phyloP scores from a whole-genome alignment of 805 yeast species.

The Lachancea sp. region DNA sequence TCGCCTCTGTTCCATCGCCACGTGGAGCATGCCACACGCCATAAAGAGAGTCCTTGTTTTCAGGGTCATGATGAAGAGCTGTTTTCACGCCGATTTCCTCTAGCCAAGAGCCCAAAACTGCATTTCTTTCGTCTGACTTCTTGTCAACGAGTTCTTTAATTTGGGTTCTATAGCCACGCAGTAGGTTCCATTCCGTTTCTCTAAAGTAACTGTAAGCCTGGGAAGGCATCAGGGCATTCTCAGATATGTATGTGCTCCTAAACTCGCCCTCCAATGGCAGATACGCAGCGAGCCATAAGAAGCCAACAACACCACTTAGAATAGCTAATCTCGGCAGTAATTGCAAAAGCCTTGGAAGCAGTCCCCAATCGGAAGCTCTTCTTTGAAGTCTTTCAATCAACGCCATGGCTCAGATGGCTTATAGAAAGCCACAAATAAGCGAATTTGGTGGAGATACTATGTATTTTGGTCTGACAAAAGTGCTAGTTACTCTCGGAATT shows the following conservation, averaged over 20 bases:
- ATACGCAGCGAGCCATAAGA: slow-evolving; percentile 48
- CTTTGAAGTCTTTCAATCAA: slow-evolving; percentile 41
- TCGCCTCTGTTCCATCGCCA: slow-evolving; percentile 94
- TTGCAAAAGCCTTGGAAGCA: slow-evolving; percentile 41
- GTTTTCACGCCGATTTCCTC: slow-evolving; percentile 68
- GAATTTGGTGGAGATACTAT: neutral
- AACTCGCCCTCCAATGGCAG: slow-evolving; percentile 79
- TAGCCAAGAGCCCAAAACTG: slow-evolving; percentile 51
- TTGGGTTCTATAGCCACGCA: slow-evolving; percentile 68
- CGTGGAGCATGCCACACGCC: slow-evolving; percentile 87
- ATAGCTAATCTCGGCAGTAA: slow-evolving; percentile 40
- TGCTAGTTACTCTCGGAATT: neutral
- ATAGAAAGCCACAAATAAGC: too few relatives aligned
- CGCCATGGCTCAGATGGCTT: slow-evolving; percentile 32
- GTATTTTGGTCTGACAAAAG: neutral
- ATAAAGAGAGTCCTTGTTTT: slow-evolving; percentile 50
- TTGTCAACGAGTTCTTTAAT: slow-evolving; percentile 33
- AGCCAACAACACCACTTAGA: slow-evolving; percentile 40
- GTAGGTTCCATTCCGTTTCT: slow-evolving; percentile 89
- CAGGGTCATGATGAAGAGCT: slow-evolving; percentile 37
- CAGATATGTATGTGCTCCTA: slow-evolving; percentile 81
- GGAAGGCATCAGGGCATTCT: slow-evolving; percentile 94
- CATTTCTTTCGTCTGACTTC: slow-evolving; percentile 36
- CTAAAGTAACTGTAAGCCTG: slow-evolving; percentile 89
- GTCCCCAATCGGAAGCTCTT: slow-evolving; percentile 38